Base-by-base conservation (phyloP, 345 rosid species). In the Microcos paniculata region DNA sequence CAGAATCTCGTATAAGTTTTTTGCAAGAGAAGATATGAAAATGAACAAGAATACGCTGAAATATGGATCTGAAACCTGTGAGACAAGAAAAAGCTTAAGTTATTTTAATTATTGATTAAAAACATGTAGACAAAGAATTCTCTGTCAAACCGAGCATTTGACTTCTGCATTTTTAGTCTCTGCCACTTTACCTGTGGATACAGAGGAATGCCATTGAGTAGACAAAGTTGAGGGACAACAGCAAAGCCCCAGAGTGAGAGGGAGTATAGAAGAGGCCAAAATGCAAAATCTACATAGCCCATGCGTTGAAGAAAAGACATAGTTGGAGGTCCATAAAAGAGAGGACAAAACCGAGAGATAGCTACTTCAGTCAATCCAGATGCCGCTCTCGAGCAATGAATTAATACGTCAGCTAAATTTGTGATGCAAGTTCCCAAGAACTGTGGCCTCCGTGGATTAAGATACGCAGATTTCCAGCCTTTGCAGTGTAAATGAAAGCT, bases 391-490 rank as follows among this genome's bases (percentile, higher is more conserved):
- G 58, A 81, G 40, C 58, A 35, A 31, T 88, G 89, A 75, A 62
- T 33, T 28, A 80, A 21, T 18, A 33, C 0, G 33, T 82, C 89
- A 23, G 53, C 76, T 3, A 88, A 78, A 49, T 31, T 80, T 21
- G 83, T 67, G 1, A 79, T 28, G 0, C 69, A 21, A 14, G 42
- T 78, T 9, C 89, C 91, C 46, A 85, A 61, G 55, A 85, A 84
- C 53, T 79, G 83, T 18, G 88, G 84, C 73, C 81, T 81, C 26
- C 65, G 0, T 0, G 88, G 89, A 48, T 61, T 3, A 18, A 72
- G 62, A 68, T 75, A 88, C 2, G 76, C 82, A 1, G 88, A 85
- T 48, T 15, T 80, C 88, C 86, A 84, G 3, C 90, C 85, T 33
- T 76, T 67, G 75, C 82, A 77, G 64, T 77, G 87, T 53, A 82